These are phyloP conservation scores for Chlamydomonas reinhardtii DNA, from an alignment of 163 green algal species.

Conservation along the genomic window DNA sequence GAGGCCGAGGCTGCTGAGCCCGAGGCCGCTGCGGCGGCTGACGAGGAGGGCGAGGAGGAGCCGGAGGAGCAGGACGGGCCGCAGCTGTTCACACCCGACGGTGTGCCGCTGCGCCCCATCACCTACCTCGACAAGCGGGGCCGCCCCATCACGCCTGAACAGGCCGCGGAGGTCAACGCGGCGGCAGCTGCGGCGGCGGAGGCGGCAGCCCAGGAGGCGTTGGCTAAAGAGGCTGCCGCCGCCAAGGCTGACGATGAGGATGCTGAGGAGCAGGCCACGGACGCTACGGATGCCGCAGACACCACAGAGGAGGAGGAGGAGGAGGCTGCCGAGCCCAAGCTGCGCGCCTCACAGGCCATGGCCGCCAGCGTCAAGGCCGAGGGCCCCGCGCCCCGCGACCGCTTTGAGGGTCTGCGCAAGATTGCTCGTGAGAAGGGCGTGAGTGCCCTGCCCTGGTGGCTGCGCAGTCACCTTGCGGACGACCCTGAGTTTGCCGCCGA, in stretches of 20 bases:
- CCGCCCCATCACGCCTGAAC: too few species aligned
- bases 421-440: not conserved
- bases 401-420: not conserved
- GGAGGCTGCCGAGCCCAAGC: not conserved
- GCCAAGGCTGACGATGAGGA: not conserved
- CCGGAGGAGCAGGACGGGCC: not conserved
- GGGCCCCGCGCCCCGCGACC: too few species aligned
- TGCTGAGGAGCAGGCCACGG: not conserved
- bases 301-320: not conserved
- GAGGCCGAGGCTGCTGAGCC: not conserved
- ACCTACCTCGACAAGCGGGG: too few species aligned
- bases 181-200: too few species aligned
- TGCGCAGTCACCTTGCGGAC: not conserved
- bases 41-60: not conserved
- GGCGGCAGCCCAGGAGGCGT: too few species aligned
- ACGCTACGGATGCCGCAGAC: not conserved
- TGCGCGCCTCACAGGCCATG: too few species aligned
- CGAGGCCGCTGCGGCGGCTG: too few species aligned
- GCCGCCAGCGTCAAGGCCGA: too few species aligned
- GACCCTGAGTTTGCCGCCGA: not conserved
- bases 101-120: too few species aligned
- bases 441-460: not conserved
- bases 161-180: too few species aligned
- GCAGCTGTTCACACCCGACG: not conserved
- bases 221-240: not conserved